Evolutionary conservation across 1,284 basidiomycete genomes (phyloP), one percentile per base, ranked within the genome.

Genomic region (Amylostereum chailletii): DNA sequence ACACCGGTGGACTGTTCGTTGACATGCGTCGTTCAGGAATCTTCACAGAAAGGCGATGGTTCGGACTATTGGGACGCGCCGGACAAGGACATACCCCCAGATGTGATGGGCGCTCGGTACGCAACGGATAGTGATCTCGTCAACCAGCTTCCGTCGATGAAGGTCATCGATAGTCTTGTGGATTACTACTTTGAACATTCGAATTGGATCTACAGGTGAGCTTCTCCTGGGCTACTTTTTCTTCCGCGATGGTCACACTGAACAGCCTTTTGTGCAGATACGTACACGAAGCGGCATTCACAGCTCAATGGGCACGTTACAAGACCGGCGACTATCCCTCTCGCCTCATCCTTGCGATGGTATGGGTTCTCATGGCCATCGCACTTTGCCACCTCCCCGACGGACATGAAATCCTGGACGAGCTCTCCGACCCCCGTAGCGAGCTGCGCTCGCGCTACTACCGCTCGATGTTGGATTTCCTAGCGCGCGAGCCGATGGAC

Each of bases 151-250:
- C 87, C 87, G 1, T 67, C 76, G 31, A 66, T 84, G 47, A 74
- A 82, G 41, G 68, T 80, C 47, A 81, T 87, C 56, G 87, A 90
- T 59, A 75, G 74, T 30, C 77, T 90, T 46, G 74, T 90, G 56
- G 67, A 67, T 45, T 84, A 81, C 64, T 90, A 90, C 64, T 89
- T 89, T 56, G 83, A 86, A 57, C 85, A 84, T 58, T 89, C 86
- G 72, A 88, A 85, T 60, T 90, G 86, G 87, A 79, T 89, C 51
- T 86, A 88, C 19, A 19, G 19, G 19, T 19, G 19, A 19, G 19
- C 19, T 19, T 19, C 19, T 19, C 19, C 19, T 19, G 19, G 19
- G 19, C 19, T 19, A 19, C 19, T 19, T 19, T 19, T 19, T 19
- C 19, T 19, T 19, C 19, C 19, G 19, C 19, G 19, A 19, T 19